Evolutionary conservation across 164 flowering plant species (phyloP), one percentile per base, ranked within the genome.

Genomic region (Magnolia officinalis): DNA sequence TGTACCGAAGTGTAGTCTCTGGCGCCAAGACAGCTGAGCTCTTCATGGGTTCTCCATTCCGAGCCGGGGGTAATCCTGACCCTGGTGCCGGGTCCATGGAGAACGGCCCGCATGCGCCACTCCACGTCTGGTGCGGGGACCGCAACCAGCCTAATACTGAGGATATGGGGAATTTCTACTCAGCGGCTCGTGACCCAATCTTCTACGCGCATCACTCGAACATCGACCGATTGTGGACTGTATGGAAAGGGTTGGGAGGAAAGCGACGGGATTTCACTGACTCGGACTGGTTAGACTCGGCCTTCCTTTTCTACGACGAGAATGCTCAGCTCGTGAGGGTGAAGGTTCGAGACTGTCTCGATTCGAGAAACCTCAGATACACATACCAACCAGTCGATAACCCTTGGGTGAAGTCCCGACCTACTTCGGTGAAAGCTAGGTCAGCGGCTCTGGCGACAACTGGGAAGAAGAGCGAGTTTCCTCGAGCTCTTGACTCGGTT

Each of bases 231-330:
- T 19, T 68, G 18, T 68, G 71, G 71, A 14, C 14, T 14, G 11
- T 68, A 45, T 68, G 26, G 19, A 26, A 16, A 16, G 26, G 16
- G 16, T 9, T 9, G 16, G 59, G 11, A 14, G 16, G 11, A 14
- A 55, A 55, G 11, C 61, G 16, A 0, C 61, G 3, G 13, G 18
- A 10, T 0, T 10, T 10, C 16, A 10, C 61, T 10, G 61, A 55
- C 18, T 2, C 16, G 16, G 67, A 64, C 24, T 64, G 67, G 67
- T 18, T 64, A 3, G 67, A 74, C 20, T 52, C 69, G 29, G 31
- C 69, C 31, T 74, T 74, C 76, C 31, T 74, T 69, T 74, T 74
- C 76, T 63, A 37, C 31, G 69, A 74, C 19, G 76, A 74, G 67
- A 37, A 74, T 69, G n/a, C 16, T 1, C 55, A 50, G 11, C 16